These are phyloP conservation scores for Backusella parvicylindrica DNA, from an alignment of 192 early-diverging fungal species.

Conservation along the genomic window DNA sequence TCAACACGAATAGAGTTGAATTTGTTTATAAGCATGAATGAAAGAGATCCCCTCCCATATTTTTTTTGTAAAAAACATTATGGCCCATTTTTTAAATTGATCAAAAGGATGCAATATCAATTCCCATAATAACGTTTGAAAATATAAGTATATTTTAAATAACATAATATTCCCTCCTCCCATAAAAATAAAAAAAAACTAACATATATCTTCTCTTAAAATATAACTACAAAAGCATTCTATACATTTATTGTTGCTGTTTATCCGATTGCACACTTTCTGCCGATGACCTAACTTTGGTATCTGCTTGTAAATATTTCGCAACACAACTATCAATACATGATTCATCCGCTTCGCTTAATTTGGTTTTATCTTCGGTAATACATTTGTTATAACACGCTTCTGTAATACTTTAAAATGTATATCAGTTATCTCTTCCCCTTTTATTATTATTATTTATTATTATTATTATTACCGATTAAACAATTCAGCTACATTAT, in stretches of 20 bases:
- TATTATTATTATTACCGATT: conserved; percentile 46
- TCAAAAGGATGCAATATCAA: too few species aligned
- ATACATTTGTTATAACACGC: conserved; percentile 84
- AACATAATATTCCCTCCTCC: too few species aligned
- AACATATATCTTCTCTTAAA: too few species aligned
- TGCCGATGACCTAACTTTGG: conserved; percentile 67
- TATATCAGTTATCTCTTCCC: not conserved
- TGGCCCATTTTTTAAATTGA: too few species aligned
- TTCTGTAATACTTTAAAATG: conserved; percentile 53
- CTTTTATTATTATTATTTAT: not conserved
- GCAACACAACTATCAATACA: conserved; percentile 83
- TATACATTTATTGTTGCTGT: not conserved
- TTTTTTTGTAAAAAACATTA: too few species aligned
- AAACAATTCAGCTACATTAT: conserved; percentile 75
- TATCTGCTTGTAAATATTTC: conserved; percentile 85
- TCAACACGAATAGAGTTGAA: too few species aligned
- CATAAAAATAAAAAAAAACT: too few species aligned
- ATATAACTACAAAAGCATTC: not conserved
- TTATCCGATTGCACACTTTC: conserved; percentile 12
- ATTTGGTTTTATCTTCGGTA: conserved; percentile 58
- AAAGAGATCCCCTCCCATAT: too few species aligned
- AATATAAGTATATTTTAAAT: too few species aligned
- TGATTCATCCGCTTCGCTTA: conserved; percentile 82
- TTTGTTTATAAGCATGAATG: too few species aligned
- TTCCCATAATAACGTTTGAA: too few species aligned